phyloP scores from a whole-genome alignment of 2,329 filamentous ascomycete genomes.

The Fusarium musae region DNA sequence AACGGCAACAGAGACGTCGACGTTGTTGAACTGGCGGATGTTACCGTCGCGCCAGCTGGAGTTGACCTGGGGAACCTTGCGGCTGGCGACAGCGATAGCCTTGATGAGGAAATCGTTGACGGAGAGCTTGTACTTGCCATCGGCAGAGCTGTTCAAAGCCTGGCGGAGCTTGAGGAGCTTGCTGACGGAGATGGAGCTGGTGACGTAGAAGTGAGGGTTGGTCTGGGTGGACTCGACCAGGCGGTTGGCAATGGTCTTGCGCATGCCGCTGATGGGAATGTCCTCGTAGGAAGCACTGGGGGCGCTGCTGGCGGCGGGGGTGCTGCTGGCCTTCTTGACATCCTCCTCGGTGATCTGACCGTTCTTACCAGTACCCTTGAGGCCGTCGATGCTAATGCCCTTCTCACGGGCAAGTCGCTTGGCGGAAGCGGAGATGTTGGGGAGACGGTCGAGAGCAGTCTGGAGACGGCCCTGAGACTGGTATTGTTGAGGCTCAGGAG shows the following conservation, averaged over 20 bases:
- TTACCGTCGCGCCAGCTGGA: constrained; percentile 91
- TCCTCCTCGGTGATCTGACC: constrained; percentile 93
- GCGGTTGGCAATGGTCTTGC: constrained; percentile 95
- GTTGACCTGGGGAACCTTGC: constrained; percentile 96
- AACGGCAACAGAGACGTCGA: constrained; percentile 95
- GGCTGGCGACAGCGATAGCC: constrained; percentile 86
- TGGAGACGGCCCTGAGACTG: constrained; percentile 81
- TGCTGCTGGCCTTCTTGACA: constrained; percentile 84
- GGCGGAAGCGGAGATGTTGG: constrained; percentile 76
- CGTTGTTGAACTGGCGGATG: constrained; percentile 92
- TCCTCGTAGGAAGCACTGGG: constrained; percentile 81
- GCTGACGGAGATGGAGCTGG: constrained; percentile 86
- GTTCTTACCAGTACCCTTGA: constrained; percentile 89
- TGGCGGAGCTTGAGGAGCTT: constrained; percentile 97
- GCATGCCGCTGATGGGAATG: constrained; percentile 88
- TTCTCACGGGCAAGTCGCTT: constrained; percentile 88
- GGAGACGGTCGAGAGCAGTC: constrained; percentile 84
- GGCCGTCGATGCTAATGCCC: constrained; percentile 76
- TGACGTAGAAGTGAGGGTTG: constrained; percentile 99
- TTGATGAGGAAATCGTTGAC: constrained; percentile 99
- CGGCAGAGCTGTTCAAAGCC: constrained; percentile 87
- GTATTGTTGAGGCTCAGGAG: constrained; percentile 73
- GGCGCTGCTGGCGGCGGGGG: constrained; percentile 62
- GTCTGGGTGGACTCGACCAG: constrained; percentile 88
- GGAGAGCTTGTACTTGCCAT: constrained; percentile 99